These are phyloP conservation scores for Puccinia novopanici DNA, from an alignment of 1,284 basidiomycete genomes.

Conservation along the genomic window DNA sequence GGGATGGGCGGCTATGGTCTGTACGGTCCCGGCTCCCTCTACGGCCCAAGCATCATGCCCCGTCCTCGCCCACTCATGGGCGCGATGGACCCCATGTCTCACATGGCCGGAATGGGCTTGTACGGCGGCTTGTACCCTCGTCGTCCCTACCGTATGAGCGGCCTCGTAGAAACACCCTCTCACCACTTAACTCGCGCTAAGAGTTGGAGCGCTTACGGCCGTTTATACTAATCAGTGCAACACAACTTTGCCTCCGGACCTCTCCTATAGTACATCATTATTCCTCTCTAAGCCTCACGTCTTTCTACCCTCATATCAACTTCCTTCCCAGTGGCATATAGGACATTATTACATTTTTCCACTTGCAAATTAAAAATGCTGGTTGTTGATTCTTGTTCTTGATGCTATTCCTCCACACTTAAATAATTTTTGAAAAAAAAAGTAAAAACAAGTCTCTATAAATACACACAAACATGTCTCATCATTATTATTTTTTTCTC, in stretches of 20 bases:
- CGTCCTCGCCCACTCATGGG: slow-evolving; percentile 8
- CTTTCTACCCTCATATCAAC: too few relatives aligned
- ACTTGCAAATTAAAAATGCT: too few relatives aligned
- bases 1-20: slow-evolving; percentile 31
- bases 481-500: too few relatives aligned
- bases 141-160: slow-evolving; percentile 34
- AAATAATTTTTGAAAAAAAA: too few relatives aligned
- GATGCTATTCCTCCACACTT: too few relatives aligned
- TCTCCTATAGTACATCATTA: background rate
- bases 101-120: background rate
- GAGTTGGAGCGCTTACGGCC: slow-evolving; percentile 43
- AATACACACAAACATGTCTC: too few relatives aligned
- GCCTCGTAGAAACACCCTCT: slow-evolving; percentile 35
- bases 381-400: too few relatives aligned
- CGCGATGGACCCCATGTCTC: background rate
- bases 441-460: too few relatives aligned
- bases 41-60: slow-evolving; percentile 36
- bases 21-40: slow-evolving; percentile 19
- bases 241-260: background rate
- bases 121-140: background rate
- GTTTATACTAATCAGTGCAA: background rate
- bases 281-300: too few relatives aligned
- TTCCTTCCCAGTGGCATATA: too few relatives aligned
- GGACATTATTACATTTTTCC: too few relatives aligned
- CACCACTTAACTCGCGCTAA: slow-evolving; percentile 39